Percentiles rank a stretch among this genome's conserved stretches.
phyloP scores from a whole-genome alignment of 1,139 yeast genomes.

The Nematodospora anomalae region DNA sequence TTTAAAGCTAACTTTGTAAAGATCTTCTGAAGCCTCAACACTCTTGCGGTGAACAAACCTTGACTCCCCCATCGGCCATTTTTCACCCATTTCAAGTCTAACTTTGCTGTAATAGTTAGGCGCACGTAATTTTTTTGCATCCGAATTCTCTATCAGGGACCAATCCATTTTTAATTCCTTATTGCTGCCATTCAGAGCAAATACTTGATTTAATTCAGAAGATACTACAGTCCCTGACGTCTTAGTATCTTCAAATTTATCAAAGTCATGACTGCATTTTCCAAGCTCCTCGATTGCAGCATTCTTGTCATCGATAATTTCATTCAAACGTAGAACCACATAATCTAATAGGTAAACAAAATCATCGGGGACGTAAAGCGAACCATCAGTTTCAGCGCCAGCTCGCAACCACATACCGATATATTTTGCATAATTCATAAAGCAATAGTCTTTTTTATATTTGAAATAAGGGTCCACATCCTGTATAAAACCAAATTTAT shows the following conservation, averaged over 20 bases:
- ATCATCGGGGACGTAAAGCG: neutral
- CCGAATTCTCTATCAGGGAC: neutral
- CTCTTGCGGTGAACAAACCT: neutral
- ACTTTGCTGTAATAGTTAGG: neutral
- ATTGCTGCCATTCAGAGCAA: no score
- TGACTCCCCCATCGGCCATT: neutral
- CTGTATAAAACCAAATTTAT: neutral
- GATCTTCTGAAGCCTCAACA: neutral
- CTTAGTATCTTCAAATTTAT: no score
- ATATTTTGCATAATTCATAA: neutral
- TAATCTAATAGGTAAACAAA: no score
- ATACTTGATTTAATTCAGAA: neutral
- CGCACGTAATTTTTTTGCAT: neutral
- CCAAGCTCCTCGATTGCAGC: no score
- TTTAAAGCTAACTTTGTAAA: neutral
- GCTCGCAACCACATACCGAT: neutral
- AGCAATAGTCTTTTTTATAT: no score
- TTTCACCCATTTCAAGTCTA: neutral
- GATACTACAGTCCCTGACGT: no score
- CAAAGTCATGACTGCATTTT: no score
- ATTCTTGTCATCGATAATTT: no score
- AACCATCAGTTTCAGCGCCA: neutral
- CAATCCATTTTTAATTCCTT: no score
- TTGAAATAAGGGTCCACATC: no score
- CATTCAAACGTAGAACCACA: no score